Evolutionary conservation across 768 basidiomycete species (phyloP), one percentile per base, ranked within the genome.

Genomic region (Paxillus involutus): DNA sequence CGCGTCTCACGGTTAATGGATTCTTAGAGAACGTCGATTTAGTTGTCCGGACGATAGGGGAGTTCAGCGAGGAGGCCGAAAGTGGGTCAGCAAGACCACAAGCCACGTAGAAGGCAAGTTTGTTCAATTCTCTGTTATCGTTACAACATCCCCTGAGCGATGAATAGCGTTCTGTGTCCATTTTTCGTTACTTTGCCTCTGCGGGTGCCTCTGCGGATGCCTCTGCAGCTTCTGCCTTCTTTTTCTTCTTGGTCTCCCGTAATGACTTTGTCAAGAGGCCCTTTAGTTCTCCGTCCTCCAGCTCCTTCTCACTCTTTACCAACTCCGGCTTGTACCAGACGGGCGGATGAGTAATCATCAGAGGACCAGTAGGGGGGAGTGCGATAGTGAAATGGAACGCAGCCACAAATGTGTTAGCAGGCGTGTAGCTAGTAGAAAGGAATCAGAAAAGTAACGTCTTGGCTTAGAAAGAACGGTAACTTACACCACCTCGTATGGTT

Each of bases 381-480:
- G 93, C 94, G 65, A 99, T 86, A 42, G 96, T 99, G 77, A 97
- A 94, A 79, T 98, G 95, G 83, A 95, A 97, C 9, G 88, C 91
- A 51, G 96, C 95, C 43, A 98, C 92, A 53, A 89, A 85, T 16
- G 93, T 93, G 61, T 82, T 87, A 26, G 84, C 58, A 40, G 89
- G 88, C 6, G 94, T 94, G 73, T 88, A 91, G 52, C 90, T 90
- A 55, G 47, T 6, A n/a, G 2, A 47, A 6, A 3, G 46, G 29
- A 9, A 36, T 56, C 49, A 59, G 37, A 41, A 43, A 45, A 26
- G n/a, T 44, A 21, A 14, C 40, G 17, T 17, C 4, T 26, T 0
- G 9, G 51, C 50, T 13, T 17, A 12, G 24, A 26, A 17, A 35
- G 17, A 19, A 26, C 46, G 30, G 37, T 46, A 33, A 82, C 91